Evolutionary conservation across 495 filamentous ascomycete species (phyloP).

Genomic region (Aspergillus steynii): DNA sequence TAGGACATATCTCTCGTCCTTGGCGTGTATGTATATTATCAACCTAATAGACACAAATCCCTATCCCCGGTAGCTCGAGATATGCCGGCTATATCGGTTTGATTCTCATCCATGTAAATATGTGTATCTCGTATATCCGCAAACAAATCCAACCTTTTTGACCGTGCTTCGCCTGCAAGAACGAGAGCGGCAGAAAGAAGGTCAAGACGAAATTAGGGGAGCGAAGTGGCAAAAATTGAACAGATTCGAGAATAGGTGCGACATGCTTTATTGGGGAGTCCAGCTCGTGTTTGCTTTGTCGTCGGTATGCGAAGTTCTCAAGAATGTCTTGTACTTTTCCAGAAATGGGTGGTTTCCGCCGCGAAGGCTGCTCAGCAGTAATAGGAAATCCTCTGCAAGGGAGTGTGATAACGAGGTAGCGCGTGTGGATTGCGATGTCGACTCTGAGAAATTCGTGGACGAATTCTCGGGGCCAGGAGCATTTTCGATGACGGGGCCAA

Average conservation of each 20-base stretch:
- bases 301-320: conserved; percentile 28
- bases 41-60: background rate
- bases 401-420: conserved; percentile 22
- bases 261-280: conserved; percentile 20
- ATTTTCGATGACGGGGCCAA: background rate
- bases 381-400: conserved; percentile 36
- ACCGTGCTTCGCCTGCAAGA: no score
- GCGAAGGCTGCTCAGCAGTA: conserved; percentile 37
- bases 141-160: background rate
- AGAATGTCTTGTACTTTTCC: conserved; percentile 35
- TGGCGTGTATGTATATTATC: background rate
- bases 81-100: no score
- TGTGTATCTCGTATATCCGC: background rate
- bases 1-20: background rate
- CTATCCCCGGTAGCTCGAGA: background rate
- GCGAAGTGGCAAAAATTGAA: background rate
- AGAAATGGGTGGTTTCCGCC: conserved; percentile 44
- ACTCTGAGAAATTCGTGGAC: conserved; percentile 19
- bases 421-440: conserved; percentile 16
- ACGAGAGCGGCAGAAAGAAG: no score
- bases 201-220: background rate
- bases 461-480: background rate
- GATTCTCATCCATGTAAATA: background rate
- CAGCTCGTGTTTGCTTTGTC: conserved; percentile 18
- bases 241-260: background rate